Conservation (phyloP, 345 rosid species). For the Populus pruinosa region DNA sequence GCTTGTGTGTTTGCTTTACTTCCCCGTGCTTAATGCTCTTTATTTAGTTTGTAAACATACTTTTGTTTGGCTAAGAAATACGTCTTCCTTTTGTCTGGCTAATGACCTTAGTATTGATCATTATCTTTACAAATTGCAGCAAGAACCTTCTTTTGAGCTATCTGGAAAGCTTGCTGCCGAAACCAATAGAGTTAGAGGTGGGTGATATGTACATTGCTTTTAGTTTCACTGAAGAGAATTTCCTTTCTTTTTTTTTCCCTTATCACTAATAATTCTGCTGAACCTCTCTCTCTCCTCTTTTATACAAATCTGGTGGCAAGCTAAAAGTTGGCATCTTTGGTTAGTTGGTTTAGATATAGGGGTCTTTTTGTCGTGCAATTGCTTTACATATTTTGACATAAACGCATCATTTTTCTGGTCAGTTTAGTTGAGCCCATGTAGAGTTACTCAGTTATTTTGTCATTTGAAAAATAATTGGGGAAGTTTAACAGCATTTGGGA, state of each 20-base stretch:
- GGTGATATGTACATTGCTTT: neutral
- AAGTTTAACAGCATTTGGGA: neutral
- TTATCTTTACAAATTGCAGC: conserved; percentile 43
- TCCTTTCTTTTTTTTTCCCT: neutral
- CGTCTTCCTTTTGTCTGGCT: conserved; percentile 1
- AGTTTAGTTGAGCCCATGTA: neutral
- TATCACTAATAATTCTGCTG: neutral
- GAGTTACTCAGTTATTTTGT: neutral
- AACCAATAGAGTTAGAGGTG: conserved; percentile 88
- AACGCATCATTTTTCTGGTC: neutral
- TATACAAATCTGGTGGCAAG: neutral
- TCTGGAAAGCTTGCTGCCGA: conserved; percentile 99
- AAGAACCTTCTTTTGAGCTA: conserved; percentile 85
- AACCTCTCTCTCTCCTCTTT: neutral
- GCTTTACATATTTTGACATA: neutral
- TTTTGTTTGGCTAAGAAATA: conserved; percentile 9
- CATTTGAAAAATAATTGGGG: neutral
- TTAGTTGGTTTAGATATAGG: neutral
- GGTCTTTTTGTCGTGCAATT: neutral
- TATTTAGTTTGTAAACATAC: neutral
- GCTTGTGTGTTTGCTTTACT: neutral
- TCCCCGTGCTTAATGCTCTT: neutral
- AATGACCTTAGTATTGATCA: conserved; percentile 4
- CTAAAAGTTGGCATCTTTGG: neutral
- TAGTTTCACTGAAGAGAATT: neutral